Base-by-base conservation (phyloP, 192 early-diverging fungal species). In the Paraglomus brasilianum region DNA sequence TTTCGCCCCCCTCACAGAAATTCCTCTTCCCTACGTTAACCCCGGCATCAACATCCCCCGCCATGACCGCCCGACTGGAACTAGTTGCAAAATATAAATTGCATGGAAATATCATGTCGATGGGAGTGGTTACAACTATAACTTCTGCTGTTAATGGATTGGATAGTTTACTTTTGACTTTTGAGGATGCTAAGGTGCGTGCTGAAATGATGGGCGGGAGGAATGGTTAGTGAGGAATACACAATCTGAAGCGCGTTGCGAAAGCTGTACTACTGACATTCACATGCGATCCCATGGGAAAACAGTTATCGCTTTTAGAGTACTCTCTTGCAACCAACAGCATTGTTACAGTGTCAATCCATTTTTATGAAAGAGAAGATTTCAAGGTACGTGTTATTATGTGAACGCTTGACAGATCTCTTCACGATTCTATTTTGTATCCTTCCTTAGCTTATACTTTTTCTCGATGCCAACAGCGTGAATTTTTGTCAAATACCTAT, bases 361-460 rank as follows among this genome's bases (percentile, higher is more conserved):
- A 98, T 79, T 95, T 91, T 75, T 98, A 97, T 76, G 97, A 98
- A 75, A 83, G 93, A 40, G 97, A 96, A 52, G 87, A 91, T 64
- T 88, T 92, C 60, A 90, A 89, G 83, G 87, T 88, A 79, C 30
- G 30, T 3, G 3, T 3, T 1, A 30, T 17, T 1, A 7, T 36
- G 1, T 4, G 13, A 57, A 22, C 15, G 1, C 15, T 17, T 17
- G 15, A 50, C 49, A 15, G 19, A 50, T 19, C 15, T 50, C 19
- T 17, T 1, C 49, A 19, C 15, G 30, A 30, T 1, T 30, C 30
- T 30, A 43, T n/a, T n/a, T n/a, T 40, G 8, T 53, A 14, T n/a
- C 15, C 57, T 30, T n/a, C 15, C 57, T 30, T 30, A 30, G 30
- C 30, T 1, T 30, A 30, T 2, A 30, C 24, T 50, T 10, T 8